Evolutionary conservation across 345 rosid species (phyloP), one percentile per base, ranked within the genome.

Genomic region (Eucalyptus curtisii): DNA sequence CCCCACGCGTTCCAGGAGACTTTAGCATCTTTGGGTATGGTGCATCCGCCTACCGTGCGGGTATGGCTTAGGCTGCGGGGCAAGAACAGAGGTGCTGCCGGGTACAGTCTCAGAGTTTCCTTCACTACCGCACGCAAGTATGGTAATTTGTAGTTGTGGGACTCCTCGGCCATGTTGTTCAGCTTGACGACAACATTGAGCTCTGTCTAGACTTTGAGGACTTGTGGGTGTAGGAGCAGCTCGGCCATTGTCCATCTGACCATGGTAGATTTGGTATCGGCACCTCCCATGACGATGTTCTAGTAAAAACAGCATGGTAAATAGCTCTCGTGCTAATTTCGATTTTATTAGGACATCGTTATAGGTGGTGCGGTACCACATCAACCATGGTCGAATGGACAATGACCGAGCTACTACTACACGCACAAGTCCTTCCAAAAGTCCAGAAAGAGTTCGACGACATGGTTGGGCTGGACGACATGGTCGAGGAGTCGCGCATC

Each of bases 1-100:
- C 87, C 91, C 91, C 88, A 86, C 10, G 17, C 85, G 22, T 86
- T 90, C 20, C 88, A n/a, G n/a, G n/a, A n/a, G n/a, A n/a, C n/a
- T 42, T 85, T 61, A 14, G 89, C 40, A 25, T 86, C 88, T 40
- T 9, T 42, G 45, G 90, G 88, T n/a, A 86, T 49, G 17, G 49
- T 33, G 88, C n/a, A 87, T 22, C 87, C 87, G 52, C 88, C 84
- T 7, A 89, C 31, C 24, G 42, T 49, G 86, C 87, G 5, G 20
- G 86, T 24, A 22, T 49, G 55, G 24, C 49, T 30, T 14, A 44
- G 86, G 42, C 88, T 48, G 40, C 89, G 37, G 6, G 90, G 89
- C 76, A 89, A 30, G 11, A 89, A 55, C 84, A 87, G 24, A 48
- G 88, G 90, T 15, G 90, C 88, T 27, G 87, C 90, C 0, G 90